Evolutionary conservation across 805 yeast genomes (phyloP), one percentile per base, ranked within the genome.

Genomic region (Yamadazyma insecticola): DNA sequence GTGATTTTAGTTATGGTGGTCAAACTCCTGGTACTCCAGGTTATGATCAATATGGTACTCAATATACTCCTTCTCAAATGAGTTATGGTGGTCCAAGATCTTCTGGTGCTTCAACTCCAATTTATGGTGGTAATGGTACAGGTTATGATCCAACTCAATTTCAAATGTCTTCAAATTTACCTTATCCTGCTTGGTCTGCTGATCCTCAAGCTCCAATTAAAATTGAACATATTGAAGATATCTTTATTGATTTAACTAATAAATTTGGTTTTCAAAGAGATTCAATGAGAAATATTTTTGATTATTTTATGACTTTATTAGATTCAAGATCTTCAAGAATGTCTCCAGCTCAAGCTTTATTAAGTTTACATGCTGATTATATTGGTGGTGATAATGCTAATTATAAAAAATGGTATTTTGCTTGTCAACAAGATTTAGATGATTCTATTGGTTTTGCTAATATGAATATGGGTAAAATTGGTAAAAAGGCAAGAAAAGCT

Each of bases 131-230:
- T 35, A 73, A 70, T 39, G 70, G 67, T 32, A n/a, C n/a, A n/a
- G 71, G 68, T 34, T 71, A 75, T 49, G 81, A 78, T 48, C 81
- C 83, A 20, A 65, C 78, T 6, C 78, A 51, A 57, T 76, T 53
- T 63, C 84, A 51, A 64, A 79, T 70, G 81, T 86, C 56, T 47
- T 81, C 63, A 72, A 95, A 48, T 77, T 88, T 92, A 59, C 99
- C 98, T 20, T 92, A 90, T 59, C 98, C 99, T 26, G 97, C 98
- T 30, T 92, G 98, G 98, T 85, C 96, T 16, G 95, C 95, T 28
- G 97, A 92, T 60, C 89, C 83, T 35, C 90, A 79, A 53, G 84
- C 81, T 14, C 96, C 96, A 6, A 72, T 92, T 27, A 70, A 83
- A 29, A 72, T 75, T 41, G 92, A 84, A 59, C 90, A 84, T 56